Conservation (phyloP, 2,329 filamentous ascomycete genomes). For the Neofusicoccum cordaticola region DNA sequence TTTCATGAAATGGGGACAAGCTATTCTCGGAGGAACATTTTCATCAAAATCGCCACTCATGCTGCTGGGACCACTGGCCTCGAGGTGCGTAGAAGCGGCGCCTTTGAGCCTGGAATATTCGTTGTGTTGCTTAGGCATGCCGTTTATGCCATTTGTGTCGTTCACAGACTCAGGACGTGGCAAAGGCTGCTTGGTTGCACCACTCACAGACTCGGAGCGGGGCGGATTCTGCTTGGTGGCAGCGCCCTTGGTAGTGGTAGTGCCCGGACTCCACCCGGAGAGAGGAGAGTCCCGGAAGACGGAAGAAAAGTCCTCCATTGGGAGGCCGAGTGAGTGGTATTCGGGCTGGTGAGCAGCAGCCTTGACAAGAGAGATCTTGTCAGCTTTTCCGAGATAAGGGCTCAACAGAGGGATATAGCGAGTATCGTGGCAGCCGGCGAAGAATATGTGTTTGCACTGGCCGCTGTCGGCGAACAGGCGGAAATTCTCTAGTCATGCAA, state of each 20-base stretch:
- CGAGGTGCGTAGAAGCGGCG: neutral
- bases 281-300: conserved; percentile 46
- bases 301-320: conserved; percentile 50
- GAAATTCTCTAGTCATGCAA: conserved; percentile 32
- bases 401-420: conserved; percentile 58
- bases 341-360: conserved; percentile 52
- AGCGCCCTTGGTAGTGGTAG: neutral
- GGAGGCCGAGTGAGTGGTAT: conserved; percentile 52
- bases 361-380: conserved; percentile 56
- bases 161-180: no score
- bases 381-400: conserved; percentile 48
- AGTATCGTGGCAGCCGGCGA: conserved; percentile 61
- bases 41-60: neutral
- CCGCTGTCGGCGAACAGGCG: conserved; percentile 56
- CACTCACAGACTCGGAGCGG: neutral
- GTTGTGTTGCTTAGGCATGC: neutral
- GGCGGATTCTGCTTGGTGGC: neutral
- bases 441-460: conserved; percentile 64
- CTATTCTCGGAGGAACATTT: neutral
- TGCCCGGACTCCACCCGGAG: neutral
- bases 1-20: neutral
- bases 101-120: neutral
- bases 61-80: neutral
- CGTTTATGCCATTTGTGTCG: no score
- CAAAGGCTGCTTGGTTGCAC: no score